Evolutionary conservation across 164 flowering plant genomes (phyloP).

Genomic region (Aristolochia californica): DNA sequence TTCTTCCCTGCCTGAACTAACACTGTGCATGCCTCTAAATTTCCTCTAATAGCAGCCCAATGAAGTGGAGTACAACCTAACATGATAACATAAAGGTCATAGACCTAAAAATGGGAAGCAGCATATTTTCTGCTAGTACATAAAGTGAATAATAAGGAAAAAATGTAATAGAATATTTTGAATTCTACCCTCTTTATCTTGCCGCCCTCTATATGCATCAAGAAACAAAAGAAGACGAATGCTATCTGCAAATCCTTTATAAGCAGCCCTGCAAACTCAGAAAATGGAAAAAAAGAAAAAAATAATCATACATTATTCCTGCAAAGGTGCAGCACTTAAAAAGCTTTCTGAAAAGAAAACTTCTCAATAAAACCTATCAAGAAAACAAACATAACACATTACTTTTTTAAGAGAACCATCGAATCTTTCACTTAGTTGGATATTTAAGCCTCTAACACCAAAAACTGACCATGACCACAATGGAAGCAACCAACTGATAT

Average conservation of each 20-base stretch:
- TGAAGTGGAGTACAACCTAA: constrained; percentile 97
- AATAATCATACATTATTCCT: not conserved
- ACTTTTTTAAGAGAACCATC: too few species aligned
- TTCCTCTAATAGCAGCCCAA: constrained; percentile 98
- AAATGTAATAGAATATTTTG: not conserved
- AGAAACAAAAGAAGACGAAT: constrained; percentile 89
- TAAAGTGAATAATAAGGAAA: constrained; percentile 1
- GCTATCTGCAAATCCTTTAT: constrained; percentile 94
- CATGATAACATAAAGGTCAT: not conserved
- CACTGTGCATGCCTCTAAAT: constrained; percentile 93
- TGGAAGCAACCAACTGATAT: too few species aligned
- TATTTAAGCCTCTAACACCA: too few species aligned
- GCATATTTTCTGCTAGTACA: not conserved
- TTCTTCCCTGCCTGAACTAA: constrained; percentile 94
- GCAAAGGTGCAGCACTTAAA: too few species aligned
- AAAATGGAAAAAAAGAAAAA: constrained; percentile 7
- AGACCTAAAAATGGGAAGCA: not conserved
- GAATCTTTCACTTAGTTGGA: too few species aligned
- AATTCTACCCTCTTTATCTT: constrained; percentile 84
- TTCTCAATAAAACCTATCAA: not conserved
- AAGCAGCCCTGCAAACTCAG: constrained; percentile 73
- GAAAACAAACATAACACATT: too few species aligned
- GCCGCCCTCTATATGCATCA: constrained; percentile 86
- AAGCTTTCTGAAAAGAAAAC: not conserved
- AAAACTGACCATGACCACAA: too few species aligned